Conservation (phyloP, 768 basidiomycete genomes). For the Daedalea quercina region DNA sequence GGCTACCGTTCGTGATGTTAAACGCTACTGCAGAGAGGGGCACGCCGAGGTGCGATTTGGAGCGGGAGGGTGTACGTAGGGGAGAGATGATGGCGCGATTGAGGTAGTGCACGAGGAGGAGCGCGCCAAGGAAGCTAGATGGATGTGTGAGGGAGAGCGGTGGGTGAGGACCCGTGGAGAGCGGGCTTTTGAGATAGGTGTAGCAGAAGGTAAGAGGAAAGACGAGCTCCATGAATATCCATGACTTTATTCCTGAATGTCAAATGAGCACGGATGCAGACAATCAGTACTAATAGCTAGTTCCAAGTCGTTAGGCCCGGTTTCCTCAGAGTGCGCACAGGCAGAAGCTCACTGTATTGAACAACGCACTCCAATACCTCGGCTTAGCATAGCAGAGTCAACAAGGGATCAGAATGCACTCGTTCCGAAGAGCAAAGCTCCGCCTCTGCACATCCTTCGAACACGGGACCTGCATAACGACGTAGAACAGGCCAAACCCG, state of each 20-base stretch:
- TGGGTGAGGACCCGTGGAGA: conserved; percentile 28
- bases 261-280: neutral
- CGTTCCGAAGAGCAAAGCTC: too few relatives aligned
- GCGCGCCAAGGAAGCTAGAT: conserved; percentile 42
- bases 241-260: conserved; percentile 38
- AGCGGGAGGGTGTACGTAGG: conserved; percentile 72
- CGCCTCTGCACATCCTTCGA: too few relatives aligned
- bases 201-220: conserved; percentile 51
- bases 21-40: conserved; percentile 49
- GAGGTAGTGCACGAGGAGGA: conserved; percentile 72
- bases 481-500: neutral
- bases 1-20: conserved; percentile 66
- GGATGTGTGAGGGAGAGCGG: conserved; percentile 29
- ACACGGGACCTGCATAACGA: neutral
- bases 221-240: conserved; percentile 75
- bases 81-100: conserved; percentile 82
- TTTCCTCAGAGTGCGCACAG: too few relatives aligned
- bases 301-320: neutral
- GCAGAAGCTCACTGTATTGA: too few relatives aligned
- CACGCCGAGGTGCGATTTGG: conserved; percentile 66
- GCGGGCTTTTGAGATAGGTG: conserved; percentile 42
- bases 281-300: neutral
- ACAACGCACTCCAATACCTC: too few relatives aligned
- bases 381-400: too few relatives aligned
- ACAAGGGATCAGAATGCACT: too few relatives aligned